A percentile compares a stretch with the other conserved stretches of the same genome.
Evolutionary conservation across 169 alveolate genomes (phyloP).

Genomic region (Miamiensis avidus): DNA sequence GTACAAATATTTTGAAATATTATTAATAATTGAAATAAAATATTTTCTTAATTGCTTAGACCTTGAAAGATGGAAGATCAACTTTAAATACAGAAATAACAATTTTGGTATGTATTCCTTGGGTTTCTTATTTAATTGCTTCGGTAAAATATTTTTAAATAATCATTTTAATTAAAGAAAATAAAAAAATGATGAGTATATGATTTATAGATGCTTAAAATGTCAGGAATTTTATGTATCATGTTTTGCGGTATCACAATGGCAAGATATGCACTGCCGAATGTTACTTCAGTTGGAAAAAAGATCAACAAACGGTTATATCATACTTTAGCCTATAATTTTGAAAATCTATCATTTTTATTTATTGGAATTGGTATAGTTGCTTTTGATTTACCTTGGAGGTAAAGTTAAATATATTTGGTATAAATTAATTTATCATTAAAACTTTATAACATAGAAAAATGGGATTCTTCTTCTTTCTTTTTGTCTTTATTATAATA

Average conservation of each 20-base stretch:
- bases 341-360: constrained; percentile 71
- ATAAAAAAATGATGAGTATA: neutral
- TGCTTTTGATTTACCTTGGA: constrained; percentile 46
- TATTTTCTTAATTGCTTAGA: neutral
- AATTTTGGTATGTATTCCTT: constrained; percentile 72
- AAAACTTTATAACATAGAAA: neutral
- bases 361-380: constrained; percentile 68
- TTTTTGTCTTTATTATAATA: constrained; percentile 46
- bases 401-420: neutral
- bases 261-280: constrained; percentile 77
- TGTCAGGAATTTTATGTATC: constrained; percentile 77
- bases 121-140: constrained; percentile 76
- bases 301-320: constrained; percentile 53
- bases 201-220: neutral
- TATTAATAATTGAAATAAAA: neutral
- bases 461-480: constrained; percentile 52
- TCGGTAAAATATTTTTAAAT: constrained; percentile 31
- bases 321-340: constrained; percentile 57
- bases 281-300: constrained; percentile 54
- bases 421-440: neutral
- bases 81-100: constrained; percentile 55
- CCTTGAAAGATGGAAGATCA: constrained; percentile 5
- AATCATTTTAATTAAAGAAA: neutral
- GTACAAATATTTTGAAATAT: constrained; percentile 52
- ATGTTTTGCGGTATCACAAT: constrained; percentile 77